Conservation (phyloP, 2,329 filamentous ascomycete genomes). For the Ploettnerulaceae sp. region DNA sequence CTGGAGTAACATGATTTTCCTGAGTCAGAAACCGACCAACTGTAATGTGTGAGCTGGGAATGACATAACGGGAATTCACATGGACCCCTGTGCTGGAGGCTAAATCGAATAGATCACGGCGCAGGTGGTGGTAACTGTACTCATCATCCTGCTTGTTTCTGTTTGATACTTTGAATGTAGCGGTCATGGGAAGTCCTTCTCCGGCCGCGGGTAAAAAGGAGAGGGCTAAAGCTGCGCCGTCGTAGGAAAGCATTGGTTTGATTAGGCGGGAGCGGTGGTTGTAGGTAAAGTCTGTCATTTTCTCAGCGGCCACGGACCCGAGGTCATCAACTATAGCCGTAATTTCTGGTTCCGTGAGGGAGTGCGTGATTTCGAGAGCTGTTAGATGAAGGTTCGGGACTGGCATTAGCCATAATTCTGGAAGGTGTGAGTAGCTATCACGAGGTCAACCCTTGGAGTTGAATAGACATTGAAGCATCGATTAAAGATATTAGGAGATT, state of each 20-base stretch:
- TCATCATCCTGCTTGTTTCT: conserved; percentile 52
- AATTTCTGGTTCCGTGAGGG: conserved; percentile 65
- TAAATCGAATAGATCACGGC: conserved; percentile 67
- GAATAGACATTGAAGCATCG: no score
- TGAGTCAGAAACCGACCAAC: conserved; percentile 73
- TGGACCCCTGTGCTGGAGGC: conserved; percentile 58
- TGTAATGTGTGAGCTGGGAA: conserved; percentile 86
- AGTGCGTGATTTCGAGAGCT: conserved; percentile 78
- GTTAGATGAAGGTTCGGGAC: conserved; percentile 76
- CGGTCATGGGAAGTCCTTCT: conserved; percentile 41
- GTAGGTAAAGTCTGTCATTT: conserved; percentile 62
- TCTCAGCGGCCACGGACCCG: conserved; percentile 45
- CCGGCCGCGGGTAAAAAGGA: conserved; percentile 79
- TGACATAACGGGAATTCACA: conserved; percentile 75
- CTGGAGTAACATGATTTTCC: conserved; percentile 54
- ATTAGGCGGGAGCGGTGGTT: conserved; percentile 68
- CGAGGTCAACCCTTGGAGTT: no score
- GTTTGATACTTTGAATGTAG: conserved; percentile 15
- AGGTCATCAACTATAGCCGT: conserved; percentile 55
- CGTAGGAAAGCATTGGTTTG: conserved; percentile 78
- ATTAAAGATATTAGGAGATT: no score
- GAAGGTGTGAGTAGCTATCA: conserved; percentile 9
- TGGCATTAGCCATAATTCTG: conserved; percentile 86
- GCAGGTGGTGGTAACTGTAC: conserved; percentile 89
- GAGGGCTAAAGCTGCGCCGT: conserved; percentile 78